Evolutionary conservation across 2,329 filamentous ascomycete species (phyloP).

Genomic region (Neonectria coccinea): DNA sequence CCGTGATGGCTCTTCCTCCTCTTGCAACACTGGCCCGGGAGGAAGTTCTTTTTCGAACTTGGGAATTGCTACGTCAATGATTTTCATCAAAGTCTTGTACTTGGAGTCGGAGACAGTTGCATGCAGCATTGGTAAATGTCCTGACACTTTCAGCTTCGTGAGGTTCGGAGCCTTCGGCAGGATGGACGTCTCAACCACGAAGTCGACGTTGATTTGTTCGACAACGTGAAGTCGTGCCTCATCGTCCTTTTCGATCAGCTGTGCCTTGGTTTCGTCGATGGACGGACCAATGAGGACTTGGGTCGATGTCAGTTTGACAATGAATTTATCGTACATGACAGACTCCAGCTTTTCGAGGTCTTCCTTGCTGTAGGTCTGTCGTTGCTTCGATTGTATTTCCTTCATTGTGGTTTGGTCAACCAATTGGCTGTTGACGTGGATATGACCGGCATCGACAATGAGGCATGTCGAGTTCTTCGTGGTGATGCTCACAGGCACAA

Average conservation of each 20-base stretch:
- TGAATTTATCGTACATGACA: slow-evolving; percentile 97
- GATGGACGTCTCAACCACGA: slow-evolving; percentile 95
- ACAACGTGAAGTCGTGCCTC: slow-evolving; percentile 86
- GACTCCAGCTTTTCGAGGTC: slow-evolving; percentile 90
- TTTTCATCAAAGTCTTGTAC: slow-evolving; percentile 95
- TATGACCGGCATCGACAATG: slow-evolving; percentile 95
- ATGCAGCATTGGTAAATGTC: slow-evolving; percentile 91
- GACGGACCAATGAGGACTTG: slow-evolving; percentile 96
- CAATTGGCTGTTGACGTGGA: slow-evolving; percentile 91
- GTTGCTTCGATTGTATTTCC: slow-evolving; percentile 91
- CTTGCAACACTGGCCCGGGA: slow-evolving; percentile 44
- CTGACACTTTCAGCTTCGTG: slow-evolving; percentile 90
- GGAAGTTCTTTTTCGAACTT: slow-evolving; percentile 69
- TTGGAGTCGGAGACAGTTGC: slow-evolving; percentile 93
- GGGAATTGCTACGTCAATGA: slow-evolving; percentile 95
- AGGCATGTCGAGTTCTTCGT: slow-evolving; percentile 84
- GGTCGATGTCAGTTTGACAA: slow-evolving; percentile 91
- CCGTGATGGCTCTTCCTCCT: slow-evolving; percentile 47
- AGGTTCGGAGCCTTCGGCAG: slow-evolving; percentile 95
- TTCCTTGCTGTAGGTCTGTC: slow-evolving; percentile 85
- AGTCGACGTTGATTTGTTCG: slow-evolving; percentile 97
- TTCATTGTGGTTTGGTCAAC: slow-evolving; percentile 92
- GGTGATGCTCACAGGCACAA: slow-evolving; percentile 93
- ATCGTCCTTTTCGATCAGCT: slow-evolving; percentile 76
- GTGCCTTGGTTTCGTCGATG: slow-evolving; percentile 87